These are phyloP conservation scores for Ascochyta viciae-villosae DNA, from an alignment of 2,329 filamentous ascomycete species.

Conservation along the genomic window DNA sequence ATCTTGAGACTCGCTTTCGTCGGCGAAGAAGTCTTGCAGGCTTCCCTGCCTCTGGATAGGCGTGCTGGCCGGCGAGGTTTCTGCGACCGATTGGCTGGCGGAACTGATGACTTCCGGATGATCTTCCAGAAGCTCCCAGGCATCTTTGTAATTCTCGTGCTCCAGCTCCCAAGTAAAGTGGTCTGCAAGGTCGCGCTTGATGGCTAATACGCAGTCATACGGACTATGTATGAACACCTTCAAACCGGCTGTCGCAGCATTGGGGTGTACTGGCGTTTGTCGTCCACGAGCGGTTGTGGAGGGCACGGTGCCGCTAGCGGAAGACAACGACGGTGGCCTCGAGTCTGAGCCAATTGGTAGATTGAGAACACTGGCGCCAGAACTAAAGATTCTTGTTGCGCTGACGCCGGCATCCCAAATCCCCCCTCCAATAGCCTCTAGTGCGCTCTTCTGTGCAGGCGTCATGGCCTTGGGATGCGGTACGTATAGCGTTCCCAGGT, in stretches of 20 bases:
- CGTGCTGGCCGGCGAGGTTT: constrained; percentile 51
- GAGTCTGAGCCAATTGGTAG: constrained; percentile 50
- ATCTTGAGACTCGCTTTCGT: constrained; percentile 69
- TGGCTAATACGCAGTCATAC: constrained; percentile 93
- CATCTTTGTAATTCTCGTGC: constrained; percentile 79
- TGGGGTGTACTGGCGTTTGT: constrained; percentile 52
- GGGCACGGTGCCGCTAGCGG: constrained; percentile 29
- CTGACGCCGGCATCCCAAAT: constrained; percentile 93
- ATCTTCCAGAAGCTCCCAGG: constrained; percentile 88
- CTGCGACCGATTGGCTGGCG: constrained; percentile 46
- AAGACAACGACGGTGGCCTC: constrained; percentile 44
- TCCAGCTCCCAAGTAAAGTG: constrained; percentile 87
- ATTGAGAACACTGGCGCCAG: constrained; percentile 75
- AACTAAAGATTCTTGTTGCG: constrained; percentile 85
- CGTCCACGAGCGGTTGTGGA: constrained; percentile 28
- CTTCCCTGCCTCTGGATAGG: constrained; percentile 54
- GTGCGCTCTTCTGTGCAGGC: constrained; percentile 72
- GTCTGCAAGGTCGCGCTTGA: constrained; percentile 84
- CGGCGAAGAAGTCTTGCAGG: constrained; percentile 73
- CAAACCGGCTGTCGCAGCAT: constrained; percentile 63
- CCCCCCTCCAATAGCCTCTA: constrained; percentile 78
- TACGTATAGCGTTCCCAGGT: constrained; percentile 82
- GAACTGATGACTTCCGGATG: constrained; percentile 74
- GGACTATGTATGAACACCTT: constrained; percentile 96
- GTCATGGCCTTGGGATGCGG: constrained; percentile 67